These are phyloP conservation scores for Linnemannia exigua DNA, from an alignment of 192 early-diverging fungal genomes.

Conservation along the genomic window DNA sequence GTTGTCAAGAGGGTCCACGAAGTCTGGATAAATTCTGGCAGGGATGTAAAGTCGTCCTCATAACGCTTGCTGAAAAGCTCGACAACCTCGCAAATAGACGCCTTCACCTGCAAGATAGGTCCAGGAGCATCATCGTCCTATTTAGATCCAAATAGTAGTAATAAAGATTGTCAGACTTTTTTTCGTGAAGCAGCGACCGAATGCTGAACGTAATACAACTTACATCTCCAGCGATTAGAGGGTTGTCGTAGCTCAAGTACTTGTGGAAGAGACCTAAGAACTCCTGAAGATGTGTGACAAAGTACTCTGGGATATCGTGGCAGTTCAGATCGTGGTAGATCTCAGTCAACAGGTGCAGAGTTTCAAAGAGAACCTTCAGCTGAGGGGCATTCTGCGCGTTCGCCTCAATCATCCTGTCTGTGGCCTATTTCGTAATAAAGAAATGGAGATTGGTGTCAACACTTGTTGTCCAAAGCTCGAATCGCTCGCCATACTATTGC, in stretches of 20 bases:
- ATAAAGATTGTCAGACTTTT: neutral
- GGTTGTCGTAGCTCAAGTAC: slow-evolving; percentile 88
- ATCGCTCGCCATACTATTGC: neutral
- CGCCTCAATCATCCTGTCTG: slow-evolving; percentile 82
- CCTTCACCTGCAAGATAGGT: slow-evolving; percentile 88
- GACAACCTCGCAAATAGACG: slow-evolving; percentile 94
- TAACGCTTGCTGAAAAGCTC: slow-evolving; percentile 92
- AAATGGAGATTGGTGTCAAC: neutral
- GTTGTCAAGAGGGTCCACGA: slow-evolving; percentile 91
- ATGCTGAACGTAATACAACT: neutral
- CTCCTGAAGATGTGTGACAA: slow-evolving; percentile 89
- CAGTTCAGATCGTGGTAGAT: slow-evolving; percentile 96
- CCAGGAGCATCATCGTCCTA: slow-evolving; percentile 91
- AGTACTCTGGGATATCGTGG: slow-evolving; percentile 97
- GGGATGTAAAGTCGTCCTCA: slow-evolving; percentile 88
- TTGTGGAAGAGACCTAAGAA: slow-evolving; percentile 91
- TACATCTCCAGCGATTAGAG: slow-evolving; percentile 74
- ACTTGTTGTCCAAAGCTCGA: neutral
- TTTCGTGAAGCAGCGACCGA: neutral
- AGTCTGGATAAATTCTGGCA: slow-evolving; percentile 88
- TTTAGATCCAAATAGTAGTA: neutral
- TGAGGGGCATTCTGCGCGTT: slow-evolving; percentile 73
- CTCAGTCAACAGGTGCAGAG: slow-evolving; percentile 83
- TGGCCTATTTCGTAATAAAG: slow-evolving; percentile 62
- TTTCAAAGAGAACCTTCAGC: slow-evolving; percentile 80